A percentile compares a stretch with the other conserved stretches of the same genome.
Evolutionary conservation across 345 rosid genomes (phyloP).

Genomic region (Rhizophora apiculata): DNA sequence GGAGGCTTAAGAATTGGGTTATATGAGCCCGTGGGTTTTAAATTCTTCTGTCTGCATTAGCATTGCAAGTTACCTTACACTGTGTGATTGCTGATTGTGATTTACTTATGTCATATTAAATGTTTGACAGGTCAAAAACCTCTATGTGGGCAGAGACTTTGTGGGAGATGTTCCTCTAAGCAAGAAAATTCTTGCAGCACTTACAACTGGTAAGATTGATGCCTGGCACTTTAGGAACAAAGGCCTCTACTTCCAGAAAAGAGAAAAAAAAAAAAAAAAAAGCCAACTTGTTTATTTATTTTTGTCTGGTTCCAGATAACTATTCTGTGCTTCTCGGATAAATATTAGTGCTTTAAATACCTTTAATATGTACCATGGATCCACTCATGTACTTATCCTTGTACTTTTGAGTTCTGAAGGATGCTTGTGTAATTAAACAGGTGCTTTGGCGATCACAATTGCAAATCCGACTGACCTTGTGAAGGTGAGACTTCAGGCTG

Average conservation of each 20-base stretch:
- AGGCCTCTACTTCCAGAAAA: no score
- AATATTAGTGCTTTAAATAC: no score
- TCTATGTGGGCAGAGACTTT: constrained; percentile 76
- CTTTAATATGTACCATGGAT: no score
- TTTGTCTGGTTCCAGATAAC: not conserved
- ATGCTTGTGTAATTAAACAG: constrained; percentile 36
- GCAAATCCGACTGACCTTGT: constrained; percentile 99
- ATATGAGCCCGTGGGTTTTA: constrained; percentile 85
- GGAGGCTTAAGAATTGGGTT: constrained; percentile 98
- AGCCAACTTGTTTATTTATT: not conserved
- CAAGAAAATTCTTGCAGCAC: constrained; percentile 96
- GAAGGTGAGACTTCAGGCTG: constrained; percentile 98
- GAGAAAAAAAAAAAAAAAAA: not conserved
- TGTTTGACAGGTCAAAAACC: constrained; percentile 63
- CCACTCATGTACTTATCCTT: no score
- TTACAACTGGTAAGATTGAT: constrained; percentile 79
- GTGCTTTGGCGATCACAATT: constrained; percentile 76
- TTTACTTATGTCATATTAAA: not conserved
- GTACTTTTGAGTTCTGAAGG: no score
- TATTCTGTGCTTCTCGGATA: not conserved
- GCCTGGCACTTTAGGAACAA: not conserved
- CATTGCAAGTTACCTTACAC: not conserved
- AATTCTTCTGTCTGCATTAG: constrained; percentile 7
- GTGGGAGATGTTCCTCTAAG: constrained; percentile 93
- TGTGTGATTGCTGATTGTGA: constrained; percentile 3